Evolutionary conservation across 345 rosid genomes (phyloP).

Genomic region (Citropsis articulata): DNA sequence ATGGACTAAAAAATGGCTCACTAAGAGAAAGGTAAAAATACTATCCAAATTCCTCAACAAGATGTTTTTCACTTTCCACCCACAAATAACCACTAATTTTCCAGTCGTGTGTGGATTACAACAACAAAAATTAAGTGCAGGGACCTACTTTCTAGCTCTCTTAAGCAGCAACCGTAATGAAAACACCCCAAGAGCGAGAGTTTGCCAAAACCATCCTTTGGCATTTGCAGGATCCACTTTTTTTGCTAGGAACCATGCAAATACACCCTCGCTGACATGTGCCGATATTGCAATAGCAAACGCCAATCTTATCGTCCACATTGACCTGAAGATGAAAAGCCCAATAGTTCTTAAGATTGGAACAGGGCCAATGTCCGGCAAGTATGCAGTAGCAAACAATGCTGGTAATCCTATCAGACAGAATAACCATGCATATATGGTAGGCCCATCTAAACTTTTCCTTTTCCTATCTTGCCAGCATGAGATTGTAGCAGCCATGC

Average conservation of each 20-base stretch:
- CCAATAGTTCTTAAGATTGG: slow-evolving; percentile 42
- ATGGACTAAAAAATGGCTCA: too few relatives aligned
- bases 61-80: background rate
- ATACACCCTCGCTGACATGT: slow-evolving; percentile 58
- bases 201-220: slow-evolving; percentile 89
- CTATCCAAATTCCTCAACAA: background rate
- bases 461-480: slow-evolving; percentile 73
- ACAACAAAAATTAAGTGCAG: background rate
- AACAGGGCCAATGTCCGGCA: slow-evolving; percentile 70
- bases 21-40: too few relatives aligned
- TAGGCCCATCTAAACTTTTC: slow-evolving; percentile 68
- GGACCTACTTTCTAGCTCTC: slow-evolving; percentile 42
- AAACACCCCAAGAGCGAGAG: slow-evolving; percentile 57
- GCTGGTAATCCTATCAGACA: slow-evolving; percentile 44
- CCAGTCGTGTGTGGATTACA: slow-evolving; percentile 3
- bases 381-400: slow-evolving; percentile 51
- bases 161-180: slow-evolving; percentile 61
- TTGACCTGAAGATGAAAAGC: slow-evolving; percentile 58
- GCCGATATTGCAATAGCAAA: slow-evolving; percentile 27
- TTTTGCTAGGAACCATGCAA: slow-evolving; percentile 62
- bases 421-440: slow-evolving; percentile 55
- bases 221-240: slow-evolving; percentile 70
- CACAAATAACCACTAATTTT: background rate
- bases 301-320: slow-evolving; percentile 40
- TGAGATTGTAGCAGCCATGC: slow-evolving; percentile 82